Base-by-base conservation (phyloP, 495 filamentous ascomycete species). In the Talaromyces borbonicus region DNA sequence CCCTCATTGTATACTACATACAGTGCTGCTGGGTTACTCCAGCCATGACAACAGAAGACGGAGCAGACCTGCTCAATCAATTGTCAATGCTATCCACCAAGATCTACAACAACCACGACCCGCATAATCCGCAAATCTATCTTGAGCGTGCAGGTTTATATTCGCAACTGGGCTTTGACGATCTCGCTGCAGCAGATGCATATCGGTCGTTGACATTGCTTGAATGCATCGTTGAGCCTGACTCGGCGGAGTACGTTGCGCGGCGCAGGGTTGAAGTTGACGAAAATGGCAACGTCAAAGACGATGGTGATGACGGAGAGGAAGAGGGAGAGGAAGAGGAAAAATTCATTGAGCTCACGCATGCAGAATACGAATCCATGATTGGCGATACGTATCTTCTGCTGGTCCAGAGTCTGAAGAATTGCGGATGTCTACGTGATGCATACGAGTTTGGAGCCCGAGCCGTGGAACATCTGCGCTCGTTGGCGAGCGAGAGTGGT, bases 161-260 rank as follows among this genome's bases (percentile, higher is more conserved):
- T 60, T 69, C 81, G 30, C 60, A 80, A 45, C 75, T 96, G 24
- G 85, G 79, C 26, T 96, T 92, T 61, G 87, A 86, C 2, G 92
- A 98, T 60, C 73, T 98, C 12, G 87, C 87, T 3, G 83, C 84
- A 20, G 87, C 87, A 31, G 92, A 95, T 62, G 85, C 87, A 1
- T 97, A 98, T 60, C 81, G 85, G 32, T 87, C 89, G 1, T 74
- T 98, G 2, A 77, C 95, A 8, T 68, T 97, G 32, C 69, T 81
- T 15, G 92, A 98, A 54, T 87, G 90, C 44, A 74, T 89, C 19
- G 58, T 72, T 45, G 82, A 92, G 45, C 69, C 69, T 6, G 68
- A 72, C 37, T 63, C 56, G 18, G 69, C 56, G 39, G 68, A 72
- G 45, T 72, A 66, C 23, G 65, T 64, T 50, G 68, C 68, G n/a